These are phyloP conservation scores for Saccharomyces mikatae DNA, from an alignment of 805 yeast genomes.

Conservation along the genomic window DNA sequence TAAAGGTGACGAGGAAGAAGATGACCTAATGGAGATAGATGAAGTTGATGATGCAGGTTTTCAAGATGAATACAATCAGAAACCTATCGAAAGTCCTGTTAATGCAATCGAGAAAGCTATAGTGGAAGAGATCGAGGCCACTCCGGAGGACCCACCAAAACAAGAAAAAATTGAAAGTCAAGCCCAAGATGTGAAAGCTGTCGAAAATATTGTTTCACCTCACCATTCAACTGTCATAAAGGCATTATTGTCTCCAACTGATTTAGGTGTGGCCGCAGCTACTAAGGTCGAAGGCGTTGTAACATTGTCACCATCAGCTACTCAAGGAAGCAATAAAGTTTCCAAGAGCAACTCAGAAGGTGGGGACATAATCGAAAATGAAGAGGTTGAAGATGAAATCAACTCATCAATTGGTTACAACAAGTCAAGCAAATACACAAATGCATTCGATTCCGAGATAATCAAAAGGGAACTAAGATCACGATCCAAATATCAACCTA, in stretches of 20 bases:
- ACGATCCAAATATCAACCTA: conserved; percentile 13
- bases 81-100: background rate
- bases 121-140: background rate
- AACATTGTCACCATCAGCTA: conserved; percentile 1
- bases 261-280: conserved; percentile 26
- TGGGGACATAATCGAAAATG: background rate
- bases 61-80: background rate
- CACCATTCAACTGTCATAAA: conserved; percentile 11
- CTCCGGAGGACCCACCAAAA: background rate
- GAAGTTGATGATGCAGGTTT: background rate
- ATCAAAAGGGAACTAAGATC: conserved; percentile 13
- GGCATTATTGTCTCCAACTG: conserved; percentile 24
- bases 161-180: background rate
- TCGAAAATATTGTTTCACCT: conserved; percentile 4
- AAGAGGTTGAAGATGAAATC: background rate
- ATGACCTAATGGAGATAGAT: background rate
- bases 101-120: background rate
- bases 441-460: background rate
- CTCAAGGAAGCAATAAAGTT: background rate
- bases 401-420: background rate
- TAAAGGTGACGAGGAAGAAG: conserved; percentile 7
- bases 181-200: background rate
- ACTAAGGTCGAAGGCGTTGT: conserved; percentile 13
- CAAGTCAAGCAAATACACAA: background rate
- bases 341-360: background rate